These are phyloP conservation scores for Venturiaceae sp. DNA, from an alignment of 2,329 filamentous ascomycete species.

Conservation along the genomic window DNA sequence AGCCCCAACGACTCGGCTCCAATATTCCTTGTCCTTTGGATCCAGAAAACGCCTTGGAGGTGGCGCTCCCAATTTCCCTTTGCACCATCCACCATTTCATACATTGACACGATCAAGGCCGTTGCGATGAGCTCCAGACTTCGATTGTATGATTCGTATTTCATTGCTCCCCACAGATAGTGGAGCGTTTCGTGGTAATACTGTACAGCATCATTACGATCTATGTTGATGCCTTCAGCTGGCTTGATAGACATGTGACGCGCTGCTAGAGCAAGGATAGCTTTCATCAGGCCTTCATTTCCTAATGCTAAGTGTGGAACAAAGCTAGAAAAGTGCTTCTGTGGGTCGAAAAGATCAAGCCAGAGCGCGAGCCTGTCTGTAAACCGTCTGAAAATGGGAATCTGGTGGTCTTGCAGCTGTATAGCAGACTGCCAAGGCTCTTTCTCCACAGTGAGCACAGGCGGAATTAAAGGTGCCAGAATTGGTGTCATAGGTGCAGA, in stretches of 20 bases:
- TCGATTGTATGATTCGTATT: constrained; percentile 46
- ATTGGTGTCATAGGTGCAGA: not conserved
- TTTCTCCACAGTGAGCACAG: constrained; percentile 7
- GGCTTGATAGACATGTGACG: constrained; percentile 37
- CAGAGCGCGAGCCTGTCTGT: constrained; percentile 26
- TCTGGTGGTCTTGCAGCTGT: constrained; percentile 24
- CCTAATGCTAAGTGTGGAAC: constrained; percentile 34
- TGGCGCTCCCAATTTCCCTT: constrained; percentile 51
- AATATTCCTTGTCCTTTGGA: constrained; percentile 51
- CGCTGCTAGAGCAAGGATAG: constrained; percentile 46
- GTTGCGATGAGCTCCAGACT: constrained; percentile 51
- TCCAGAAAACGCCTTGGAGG: constrained; percentile 56
- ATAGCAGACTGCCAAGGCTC: constrained; percentile 19
- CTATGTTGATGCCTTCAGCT: constrained; percentile 15
- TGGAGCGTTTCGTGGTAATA: constrained; percentile 56
- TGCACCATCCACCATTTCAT: constrained; percentile 56
- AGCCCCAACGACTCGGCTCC: constrained; percentile 49
- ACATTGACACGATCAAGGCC: constrained; percentile 50
- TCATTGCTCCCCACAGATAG: constrained; percentile 50
- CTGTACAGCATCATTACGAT: constrained; percentile 30
- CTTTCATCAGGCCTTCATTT: constrained; percentile 48
- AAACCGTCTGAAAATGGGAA: constrained; percentile 29
- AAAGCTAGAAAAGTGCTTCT: constrained; percentile 24
- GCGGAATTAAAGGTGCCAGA: not conserved
- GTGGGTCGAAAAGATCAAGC: constrained; percentile 35